Percentiles rank a stretch among this genome's conserved stretches.
Conservation (phyloP, 306 rosid species). For the Casuarina equisetifolia region DNA sequence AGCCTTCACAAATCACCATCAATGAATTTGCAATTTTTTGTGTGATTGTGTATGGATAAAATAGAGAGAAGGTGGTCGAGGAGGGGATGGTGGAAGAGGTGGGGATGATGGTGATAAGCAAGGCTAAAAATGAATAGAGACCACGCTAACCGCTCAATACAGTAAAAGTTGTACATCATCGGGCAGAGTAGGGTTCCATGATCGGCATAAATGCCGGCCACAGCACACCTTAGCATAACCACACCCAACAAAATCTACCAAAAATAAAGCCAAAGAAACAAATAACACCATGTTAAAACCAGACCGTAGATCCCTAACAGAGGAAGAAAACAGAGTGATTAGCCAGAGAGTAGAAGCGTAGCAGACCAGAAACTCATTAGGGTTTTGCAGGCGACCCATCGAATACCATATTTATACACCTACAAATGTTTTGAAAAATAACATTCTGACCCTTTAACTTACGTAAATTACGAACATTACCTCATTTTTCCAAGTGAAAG, state of each 20-base stretch:
- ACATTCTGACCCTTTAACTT: too few species aligned
- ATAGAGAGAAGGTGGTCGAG: background rate
- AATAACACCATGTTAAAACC: too few species aligned
- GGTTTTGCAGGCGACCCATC: too few species aligned
- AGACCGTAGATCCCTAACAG: too few species aligned
- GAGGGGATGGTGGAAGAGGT: background rate
- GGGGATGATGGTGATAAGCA: slow-evolving; percentile 5
- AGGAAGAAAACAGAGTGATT: too few species aligned
- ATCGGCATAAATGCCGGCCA: background rate
- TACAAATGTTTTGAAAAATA: too few species aligned
- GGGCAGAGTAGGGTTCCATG: background rate
- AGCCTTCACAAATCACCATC: slow-evolving; percentile 24
- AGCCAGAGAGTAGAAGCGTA: too few species aligned
- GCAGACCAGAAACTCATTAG: too few species aligned
- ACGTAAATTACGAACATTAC: too few species aligned
- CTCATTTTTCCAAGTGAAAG: too few species aligned
- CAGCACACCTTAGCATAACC: background rate
- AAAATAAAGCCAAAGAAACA: background rate
- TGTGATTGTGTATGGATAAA: background rate
- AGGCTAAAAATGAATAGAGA: slow-evolving; percentile 27
- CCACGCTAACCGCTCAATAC: slow-evolving; percentile 28
- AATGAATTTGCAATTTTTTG: background rate
- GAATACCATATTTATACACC: too few species aligned
- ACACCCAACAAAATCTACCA: background rate
- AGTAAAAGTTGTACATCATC: slow-evolving; percentile 37